phyloP scores from a whole-genome alignment of 176 grass and related monocot species.

The Aegilops sharonensis region DNA sequence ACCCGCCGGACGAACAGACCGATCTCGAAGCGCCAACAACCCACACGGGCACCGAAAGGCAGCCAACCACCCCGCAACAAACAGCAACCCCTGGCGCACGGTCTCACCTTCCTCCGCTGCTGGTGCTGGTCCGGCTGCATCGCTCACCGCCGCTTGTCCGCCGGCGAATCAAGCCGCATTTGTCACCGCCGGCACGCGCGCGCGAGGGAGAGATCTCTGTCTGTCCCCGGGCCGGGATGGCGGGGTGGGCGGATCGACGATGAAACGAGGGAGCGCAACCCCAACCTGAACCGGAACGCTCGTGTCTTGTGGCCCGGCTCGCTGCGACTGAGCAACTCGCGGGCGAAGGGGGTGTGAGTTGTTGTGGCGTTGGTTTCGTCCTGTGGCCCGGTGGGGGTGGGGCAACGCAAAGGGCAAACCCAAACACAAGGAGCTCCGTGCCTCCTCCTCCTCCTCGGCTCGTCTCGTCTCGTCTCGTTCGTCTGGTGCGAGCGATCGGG shows the following conservation, averaged over 20 bases:
- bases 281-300: constrained; percentile 1
- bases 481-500: background rate
- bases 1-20: constrained; percentile 33
- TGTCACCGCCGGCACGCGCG: constrained; percentile 20
- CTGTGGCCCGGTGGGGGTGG: background rate
- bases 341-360: constrained; percentile 2
- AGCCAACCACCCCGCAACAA: constrained; percentile 32
- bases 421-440: background rate
- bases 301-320: constrained; percentile 25
- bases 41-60: background rate
- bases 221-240: background rate
- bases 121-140: constrained; percentile 41
- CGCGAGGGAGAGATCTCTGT: constrained; percentile 10
- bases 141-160: constrained; percentile 13
- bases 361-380: background rate
- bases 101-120: constrained; percentile 53
- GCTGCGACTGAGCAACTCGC: constrained; percentile 47
- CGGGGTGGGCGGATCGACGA: constrained; percentile 23
- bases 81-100: background rate
- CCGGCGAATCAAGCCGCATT: constrained; percentile 45
- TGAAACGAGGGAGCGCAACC: background rate
- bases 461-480: background rate
- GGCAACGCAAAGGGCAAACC: background rate
- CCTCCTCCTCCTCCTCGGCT: background rate
- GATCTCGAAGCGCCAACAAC: constrained; percentile 39